These are phyloP conservation scores for Vitis rotundifolia DNA, from an alignment of 164 flowering plant genomes.

Conservation along the genomic window DNA sequence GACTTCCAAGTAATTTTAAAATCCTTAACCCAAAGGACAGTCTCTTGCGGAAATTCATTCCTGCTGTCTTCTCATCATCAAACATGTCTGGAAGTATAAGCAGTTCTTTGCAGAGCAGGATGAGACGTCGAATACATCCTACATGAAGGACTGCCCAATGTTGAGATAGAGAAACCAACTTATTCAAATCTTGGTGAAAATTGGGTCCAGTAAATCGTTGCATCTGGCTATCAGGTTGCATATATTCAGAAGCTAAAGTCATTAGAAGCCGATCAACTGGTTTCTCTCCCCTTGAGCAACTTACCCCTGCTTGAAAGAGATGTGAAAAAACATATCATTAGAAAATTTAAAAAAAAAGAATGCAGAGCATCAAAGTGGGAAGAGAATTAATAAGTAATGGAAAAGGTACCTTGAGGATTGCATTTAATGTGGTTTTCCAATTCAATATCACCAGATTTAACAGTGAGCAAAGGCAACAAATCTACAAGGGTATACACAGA, in stretches of 20 bases:
- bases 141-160: constrained; percentile 78
- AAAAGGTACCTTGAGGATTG: constrained; percentile 58
- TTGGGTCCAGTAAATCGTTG: constrained; percentile 23
- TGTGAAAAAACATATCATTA: constrained; percentile 2
- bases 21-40: constrained; percentile 57
- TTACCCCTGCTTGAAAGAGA: constrained; percentile 38
- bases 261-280: constrained; percentile 57
- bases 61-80: constrained; percentile 57
- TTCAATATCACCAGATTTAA: constrained; percentile 19
- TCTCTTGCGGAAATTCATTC: constrained; percentile 37
- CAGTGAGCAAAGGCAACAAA: constrained; percentile 35
- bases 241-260: constrained; percentile 55
- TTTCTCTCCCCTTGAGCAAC: constrained; percentile 59
- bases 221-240: constrained; percentile 44
- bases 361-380: background rate
- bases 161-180: constrained; percentile 46
- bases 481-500: constrained; percentile 35
- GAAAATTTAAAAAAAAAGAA: background rate
- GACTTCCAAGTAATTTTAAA: constrained; percentile 62
- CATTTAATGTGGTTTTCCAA: constrained; percentile 46
- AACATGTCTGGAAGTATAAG: constrained; percentile 33
- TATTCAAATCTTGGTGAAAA: constrained; percentile 38
- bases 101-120: constrained; percentile 50
- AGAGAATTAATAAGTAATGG: background rate
- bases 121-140: constrained; percentile 58